phyloP scores from a whole-genome alignment of 2,329 filamentous ascomycete species.

The Penicillium sp. region DNA sequence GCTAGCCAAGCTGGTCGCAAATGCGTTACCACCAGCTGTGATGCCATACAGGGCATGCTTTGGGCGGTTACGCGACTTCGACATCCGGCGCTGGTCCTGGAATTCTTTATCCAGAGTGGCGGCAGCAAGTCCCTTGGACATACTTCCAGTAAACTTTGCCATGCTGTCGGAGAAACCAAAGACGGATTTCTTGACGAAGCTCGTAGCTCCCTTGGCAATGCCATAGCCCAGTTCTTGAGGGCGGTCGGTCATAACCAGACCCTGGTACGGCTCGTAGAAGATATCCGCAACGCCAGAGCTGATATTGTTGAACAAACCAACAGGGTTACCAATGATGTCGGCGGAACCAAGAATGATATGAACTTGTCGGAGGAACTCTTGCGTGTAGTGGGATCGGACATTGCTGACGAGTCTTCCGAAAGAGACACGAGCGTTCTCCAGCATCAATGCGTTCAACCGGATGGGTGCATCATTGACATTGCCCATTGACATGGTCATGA shows the following conservation, averaged over 20 bases:
- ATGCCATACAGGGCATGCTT: slow-evolving; percentile 98
- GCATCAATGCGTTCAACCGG: slow-evolving; percentile 87
- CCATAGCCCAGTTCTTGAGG: slow-evolving; percentile 94
- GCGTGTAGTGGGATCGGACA: slow-evolving; percentile 92
- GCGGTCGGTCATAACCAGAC: slow-evolving; percentile 92
- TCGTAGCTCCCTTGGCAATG: slow-evolving; percentile 94
- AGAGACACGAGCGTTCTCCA: slow-evolving; percentile 94
- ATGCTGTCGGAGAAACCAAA: slow-evolving; percentile 98
- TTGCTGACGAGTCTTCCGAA: slow-evolving; percentile 82
- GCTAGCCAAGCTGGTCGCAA: slow-evolving; percentile 89
- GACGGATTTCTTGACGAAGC: slow-evolving; percentile 97
- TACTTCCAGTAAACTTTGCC: slow-evolving; percentile 95
- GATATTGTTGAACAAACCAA: slow-evolving; percentile 97
- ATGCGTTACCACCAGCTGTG: slow-evolving; percentile 91
- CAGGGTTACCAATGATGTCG: slow-evolving; percentile 96
- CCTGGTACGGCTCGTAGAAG: slow-evolving; percentile 99
- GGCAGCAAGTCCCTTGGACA: slow-evolving; percentile 94
- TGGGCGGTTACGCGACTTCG: slow-evolving; percentile 86
- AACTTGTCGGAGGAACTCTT: slow-evolving; percentile 93
- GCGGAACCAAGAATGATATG: slow-evolving; percentile 97
- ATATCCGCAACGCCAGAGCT: slow-evolving; percentile 97
- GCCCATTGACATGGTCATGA: slow-evolving; percentile 98
- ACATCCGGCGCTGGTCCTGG: slow-evolving; percentile 93
- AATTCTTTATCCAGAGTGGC: slow-evolving; percentile 98
- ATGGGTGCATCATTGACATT: slow-evolving; percentile 98